Conservation (phyloP, 345 rosid species). For the Orychophragmus violaceus region DNA sequence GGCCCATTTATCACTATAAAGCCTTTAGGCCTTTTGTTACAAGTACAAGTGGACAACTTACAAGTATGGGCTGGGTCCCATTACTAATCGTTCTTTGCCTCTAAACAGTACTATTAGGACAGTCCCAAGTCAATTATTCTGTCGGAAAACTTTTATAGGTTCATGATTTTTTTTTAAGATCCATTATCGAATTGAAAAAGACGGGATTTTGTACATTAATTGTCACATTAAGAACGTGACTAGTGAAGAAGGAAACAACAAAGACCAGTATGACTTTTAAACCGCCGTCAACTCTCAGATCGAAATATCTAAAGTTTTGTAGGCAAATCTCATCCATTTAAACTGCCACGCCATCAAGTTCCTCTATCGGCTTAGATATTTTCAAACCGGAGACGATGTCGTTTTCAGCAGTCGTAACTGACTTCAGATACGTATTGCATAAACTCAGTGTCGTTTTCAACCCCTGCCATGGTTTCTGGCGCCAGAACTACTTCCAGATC, state of each 20-base stretch:
- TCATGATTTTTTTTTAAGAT: neutral
- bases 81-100: neutral
- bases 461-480: conserved; percentile 58
- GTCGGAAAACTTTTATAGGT: neutral
- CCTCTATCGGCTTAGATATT: neutral
- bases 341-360: conserved; percentile 9
- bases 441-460: conserved; percentile 64
- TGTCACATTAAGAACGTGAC: conserved; percentile 22
- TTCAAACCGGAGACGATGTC: neutral
- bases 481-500: conserved; percentile 89
- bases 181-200: conserved; percentile 19
- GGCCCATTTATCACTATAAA: neutral
- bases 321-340: conserved; percentile 14
- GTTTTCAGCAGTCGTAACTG: conserved; percentile 9
- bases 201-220: conserved; percentile 26
- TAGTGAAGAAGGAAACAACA: conserved; percentile 3
- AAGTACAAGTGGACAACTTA: conserved; percentile 1
- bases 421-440: conserved; percentile 64
- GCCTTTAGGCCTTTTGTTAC: neutral
- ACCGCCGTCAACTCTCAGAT: neutral
- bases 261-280: conserved; percentile 17
- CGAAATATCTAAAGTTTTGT: neutral
- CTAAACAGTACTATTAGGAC: neutral
- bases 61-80: neutral
- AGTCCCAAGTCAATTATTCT: conserved; percentile 2